A percentile compares a stretch with the other conserved stretches of the same genome.
Conservation (phyloP, 2,329 filamentous ascomycete species). For the Aspergillus sp. region DNA sequence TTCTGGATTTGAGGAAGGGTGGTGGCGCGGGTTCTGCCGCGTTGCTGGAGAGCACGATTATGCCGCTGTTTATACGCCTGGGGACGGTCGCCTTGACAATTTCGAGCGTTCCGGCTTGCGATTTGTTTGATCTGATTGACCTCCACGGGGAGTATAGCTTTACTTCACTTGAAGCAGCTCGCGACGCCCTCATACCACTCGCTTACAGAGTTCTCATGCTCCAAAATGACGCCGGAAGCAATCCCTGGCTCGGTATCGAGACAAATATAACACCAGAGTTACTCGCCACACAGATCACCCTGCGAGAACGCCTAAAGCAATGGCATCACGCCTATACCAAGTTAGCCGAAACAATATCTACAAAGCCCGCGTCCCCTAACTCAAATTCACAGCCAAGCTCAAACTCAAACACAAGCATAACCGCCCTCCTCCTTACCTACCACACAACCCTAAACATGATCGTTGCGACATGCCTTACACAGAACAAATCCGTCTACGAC, state of each 20-base stretch:
- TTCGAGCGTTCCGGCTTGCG: constrained; percentile 17
- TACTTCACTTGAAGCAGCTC: constrained; percentile 24
- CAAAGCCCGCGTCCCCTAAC: background rate
- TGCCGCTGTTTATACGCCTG: constrained; percentile 37
- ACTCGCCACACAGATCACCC: background rate
- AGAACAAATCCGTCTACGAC: constrained; percentile 2
- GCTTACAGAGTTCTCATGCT: constrained; percentile 9
- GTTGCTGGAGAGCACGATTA: constrained; percentile 31
- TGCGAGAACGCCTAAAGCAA: background rate
- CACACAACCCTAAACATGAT: constrained; percentile 1
- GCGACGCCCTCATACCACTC: constrained; percentile 4
- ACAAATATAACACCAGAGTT: background rate
- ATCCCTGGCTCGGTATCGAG: background rate
- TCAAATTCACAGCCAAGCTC: background rate
- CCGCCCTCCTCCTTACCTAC: constrained; percentile 9
- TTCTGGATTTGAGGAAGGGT: constrained; percentile 26
- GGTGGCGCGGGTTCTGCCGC: constrained; percentile 14
- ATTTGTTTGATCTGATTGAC: constrained; percentile 9
- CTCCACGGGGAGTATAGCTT: constrained; percentile 8
- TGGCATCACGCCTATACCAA: constrained; percentile 11
- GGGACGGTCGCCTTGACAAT: constrained; percentile 27
- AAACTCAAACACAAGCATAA: background rate
- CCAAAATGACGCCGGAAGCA: constrained; percentile 5
- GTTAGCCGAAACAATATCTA: background rate
- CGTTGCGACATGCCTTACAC: background rate